Base-by-base conservation (phyloP, 1,284 basidiomycete genomes). In the Neolentinus lepideus region DNA sequence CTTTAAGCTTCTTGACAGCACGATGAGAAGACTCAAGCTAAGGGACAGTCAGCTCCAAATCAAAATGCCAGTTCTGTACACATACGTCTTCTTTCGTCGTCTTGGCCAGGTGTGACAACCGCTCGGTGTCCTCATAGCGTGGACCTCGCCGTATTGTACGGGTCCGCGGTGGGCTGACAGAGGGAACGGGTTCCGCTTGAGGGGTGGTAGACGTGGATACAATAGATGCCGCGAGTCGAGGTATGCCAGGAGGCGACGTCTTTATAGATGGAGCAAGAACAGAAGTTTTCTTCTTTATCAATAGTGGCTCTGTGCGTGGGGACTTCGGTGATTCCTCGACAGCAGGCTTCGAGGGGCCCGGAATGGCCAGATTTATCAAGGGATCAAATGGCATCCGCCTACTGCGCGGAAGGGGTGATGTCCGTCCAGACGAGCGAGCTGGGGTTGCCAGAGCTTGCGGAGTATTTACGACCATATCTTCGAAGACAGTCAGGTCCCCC, bases 271-370 rank as follows among this genome's bases (percentile, higher is more conserved):
- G 60, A 56, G 69, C 72, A 43, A 79, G 77, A 36, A 79, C 72
- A 3, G 85, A 86, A 2, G 77, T 72, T 69, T 89, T 90, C 73
- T 92, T 90, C 74, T 85, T 89, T 65, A 92, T 90, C 1, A 84
- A 85, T 55, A 92, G 71, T 9, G 89, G 89, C 63, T 88, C 87
- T 26, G 89, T 67, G 26, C 62, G 64, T 26, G 51, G 55, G 56
- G 63, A 55, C 61, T 62, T 54, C 54, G 62, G 38, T 22, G 52
- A 27, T 16, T 6, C 33, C 12, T 31, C 57, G 45, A 33, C 57
- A 47, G 56, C 59, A 26, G 59, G 61, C 24, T 50, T 54, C 31
- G 54, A 58, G 19, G 53, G 52, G 38, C 58, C 47, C 52, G 58
- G 56, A 36, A 65, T 64, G 47, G 82, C 79, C 12, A 67, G 69